A percentile compares a stretch with the other conserved stretches of the same genome.
Conservation (phyloP, 352 stramenopile genomes). For the Phytophthora kernoviae region DNA sequence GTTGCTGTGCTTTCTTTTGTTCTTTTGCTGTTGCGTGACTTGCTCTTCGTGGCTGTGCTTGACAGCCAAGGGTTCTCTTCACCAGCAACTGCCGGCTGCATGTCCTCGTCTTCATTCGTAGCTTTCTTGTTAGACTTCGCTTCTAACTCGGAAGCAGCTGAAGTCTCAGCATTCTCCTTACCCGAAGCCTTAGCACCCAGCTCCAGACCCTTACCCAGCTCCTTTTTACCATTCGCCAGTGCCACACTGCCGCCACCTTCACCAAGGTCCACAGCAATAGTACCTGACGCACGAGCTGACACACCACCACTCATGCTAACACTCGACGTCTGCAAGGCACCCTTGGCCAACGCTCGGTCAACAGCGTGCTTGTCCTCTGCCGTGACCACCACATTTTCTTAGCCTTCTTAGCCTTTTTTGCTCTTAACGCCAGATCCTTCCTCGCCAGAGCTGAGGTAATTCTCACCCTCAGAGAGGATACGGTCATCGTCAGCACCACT, state of each 20-base stretch:
- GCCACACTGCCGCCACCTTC: constrained; percentile 33
- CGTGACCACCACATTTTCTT: constrained; percentile 56
- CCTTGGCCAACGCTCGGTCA: constrained; percentile 53
- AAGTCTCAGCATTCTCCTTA: constrained; percentile 9
- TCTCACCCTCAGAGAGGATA: constrained; percentile 60
- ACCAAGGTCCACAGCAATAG: constrained; percentile 80
- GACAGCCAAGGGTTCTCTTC: constrained; percentile 81
- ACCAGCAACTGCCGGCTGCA: constrained; percentile 24
- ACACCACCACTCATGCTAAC: constrained; percentile 81
- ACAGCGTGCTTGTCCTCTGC: constrained; percentile 59
- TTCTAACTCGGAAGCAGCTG: constrained; percentile 7
- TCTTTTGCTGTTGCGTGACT: constrained; percentile 73
- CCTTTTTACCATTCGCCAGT: constrained; percentile 33
- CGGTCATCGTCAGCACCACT: constrained; percentile 85
- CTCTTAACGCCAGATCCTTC: constrained; percentile 30
- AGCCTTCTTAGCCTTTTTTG: constrained; percentile 31
- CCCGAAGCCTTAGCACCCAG: constrained; percentile 31
- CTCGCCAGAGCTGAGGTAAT: constrained; percentile 55
- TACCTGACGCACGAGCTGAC: constrained; percentile 60
- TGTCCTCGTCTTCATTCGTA: constrained; percentile 28
- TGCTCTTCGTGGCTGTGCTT: constrained; percentile 52
- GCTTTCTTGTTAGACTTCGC: constrained; percentile 1
- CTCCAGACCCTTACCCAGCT: constrained; percentile 33
- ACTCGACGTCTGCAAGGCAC: constrained; percentile 56
- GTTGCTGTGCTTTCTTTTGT: constrained; percentile 47